Conservation (phyloP, 768 basidiomycete genomes). For the Asterophora parasitica region DNA sequence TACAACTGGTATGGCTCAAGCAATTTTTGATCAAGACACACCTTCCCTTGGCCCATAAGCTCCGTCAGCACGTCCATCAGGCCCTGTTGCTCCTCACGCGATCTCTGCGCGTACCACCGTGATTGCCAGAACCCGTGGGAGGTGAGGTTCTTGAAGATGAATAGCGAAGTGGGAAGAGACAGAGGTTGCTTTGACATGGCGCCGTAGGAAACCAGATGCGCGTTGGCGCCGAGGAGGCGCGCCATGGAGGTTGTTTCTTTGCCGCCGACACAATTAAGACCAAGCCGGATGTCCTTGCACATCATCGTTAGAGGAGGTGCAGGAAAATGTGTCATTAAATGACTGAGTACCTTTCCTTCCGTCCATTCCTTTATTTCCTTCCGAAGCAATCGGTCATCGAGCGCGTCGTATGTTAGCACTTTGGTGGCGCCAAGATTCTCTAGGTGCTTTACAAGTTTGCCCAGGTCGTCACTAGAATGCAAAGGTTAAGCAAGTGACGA, state of each 20-base stretch:
- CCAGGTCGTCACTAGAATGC: conserved; percentile 47
- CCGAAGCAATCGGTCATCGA: conserved; percentile 52
- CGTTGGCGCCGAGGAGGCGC: conserved; percentile 57
- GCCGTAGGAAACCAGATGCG: conserved; percentile 82
- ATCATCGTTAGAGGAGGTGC: neutral
- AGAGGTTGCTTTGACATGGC: conserved; percentile 87
- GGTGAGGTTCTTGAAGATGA: conserved; percentile 83
- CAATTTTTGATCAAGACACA: conserved; percentile 13
- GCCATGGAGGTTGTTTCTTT: conserved; percentile 66
- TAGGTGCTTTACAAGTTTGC: conserved; percentile 46
- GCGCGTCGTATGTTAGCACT: conserved; percentile 74
- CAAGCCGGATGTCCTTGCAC: conserved; percentile 37
- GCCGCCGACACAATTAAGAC: conserved; percentile 58
- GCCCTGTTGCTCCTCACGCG: conserved; percentile 41
- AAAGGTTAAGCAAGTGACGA: neutral
- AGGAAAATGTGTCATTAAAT: neutral
- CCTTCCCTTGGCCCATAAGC: conserved; percentile 54
- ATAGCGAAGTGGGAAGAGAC: conserved; percentile 67
- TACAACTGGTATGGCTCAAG: neutral
- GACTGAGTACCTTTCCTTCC: conserved; percentile 43
- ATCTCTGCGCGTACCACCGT: conserved; percentile 56
- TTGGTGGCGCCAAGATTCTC: conserved; percentile 65
- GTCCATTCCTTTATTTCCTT: conserved; percentile 61
- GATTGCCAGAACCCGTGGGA: conserved; percentile 78
- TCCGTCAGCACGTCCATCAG: conserved; percentile 48